phyloP scores from a whole-genome alignment of 73 alveolate species.

The Tetrahymena malaccensis region DNA sequence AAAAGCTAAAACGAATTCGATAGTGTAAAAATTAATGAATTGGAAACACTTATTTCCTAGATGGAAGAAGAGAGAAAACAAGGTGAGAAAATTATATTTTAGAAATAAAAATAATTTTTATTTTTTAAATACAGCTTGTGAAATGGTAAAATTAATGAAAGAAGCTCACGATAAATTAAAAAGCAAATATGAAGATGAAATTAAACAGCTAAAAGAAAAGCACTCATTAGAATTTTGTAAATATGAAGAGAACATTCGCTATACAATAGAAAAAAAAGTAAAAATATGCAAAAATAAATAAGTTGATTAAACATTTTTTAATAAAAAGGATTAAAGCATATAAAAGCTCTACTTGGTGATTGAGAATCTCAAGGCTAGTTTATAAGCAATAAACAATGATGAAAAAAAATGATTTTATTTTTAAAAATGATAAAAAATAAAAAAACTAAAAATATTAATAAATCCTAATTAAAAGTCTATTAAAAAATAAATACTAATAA shows the following conservation, averaged over 20 bases:
- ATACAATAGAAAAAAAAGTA: background rate
- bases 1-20: background rate
- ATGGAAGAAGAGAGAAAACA: background rate
- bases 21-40: background rate
- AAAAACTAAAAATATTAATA: too few species aligned
- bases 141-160: background rate
- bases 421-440: too few species aligned
- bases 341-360: background rate
- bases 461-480: background rate
- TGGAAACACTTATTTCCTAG: background rate
- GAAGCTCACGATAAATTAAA: background rate
- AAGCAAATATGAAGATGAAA: background rate
- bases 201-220: background rate
- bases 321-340: background rate
- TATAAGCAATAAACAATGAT: background rate
- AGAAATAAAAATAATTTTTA: background rate
- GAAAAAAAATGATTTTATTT: background rate
- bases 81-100: background rate
- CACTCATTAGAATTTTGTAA: background rate
- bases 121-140: background rate
- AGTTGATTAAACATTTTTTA: background rate
- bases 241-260: background rate
- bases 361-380: background rate
- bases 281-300: background rate
- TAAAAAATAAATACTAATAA: too few species aligned